phyloP scores from a whole-genome alignment of 1,139 yeast species.

The Diutina rugosa region DNA sequence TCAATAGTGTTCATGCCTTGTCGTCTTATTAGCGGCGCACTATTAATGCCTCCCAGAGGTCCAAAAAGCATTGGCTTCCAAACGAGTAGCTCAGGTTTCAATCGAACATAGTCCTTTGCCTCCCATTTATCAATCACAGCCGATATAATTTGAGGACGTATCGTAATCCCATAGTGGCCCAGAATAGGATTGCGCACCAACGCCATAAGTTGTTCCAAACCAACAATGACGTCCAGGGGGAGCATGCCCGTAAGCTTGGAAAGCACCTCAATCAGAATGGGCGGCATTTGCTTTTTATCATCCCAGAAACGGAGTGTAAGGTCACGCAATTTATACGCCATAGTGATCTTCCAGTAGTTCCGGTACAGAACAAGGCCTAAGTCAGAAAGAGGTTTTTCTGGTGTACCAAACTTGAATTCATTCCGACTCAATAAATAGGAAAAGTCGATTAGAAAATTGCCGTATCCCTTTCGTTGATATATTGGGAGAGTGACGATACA shows the following conservation, averaged over 20 bases:
- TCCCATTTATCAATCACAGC: slow-evolving; percentile 40
- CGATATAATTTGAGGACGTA: slow-evolving; percentile 35
- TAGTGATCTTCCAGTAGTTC: slow-evolving; percentile 69
- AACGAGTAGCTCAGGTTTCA: slow-evolving; percentile 40
- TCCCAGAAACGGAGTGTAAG: background rate
- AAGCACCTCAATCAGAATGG: slow-evolving; percentile 32
- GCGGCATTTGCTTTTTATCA: background rate
- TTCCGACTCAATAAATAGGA: slow-evolving; percentile 66
- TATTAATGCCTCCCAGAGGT: slow-evolving; percentile 68
- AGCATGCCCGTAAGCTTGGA: slow-evolving; percentile 74
- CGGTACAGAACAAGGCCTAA: slow-evolving; percentile 77
- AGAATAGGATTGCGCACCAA: slow-evolving; percentile 33
- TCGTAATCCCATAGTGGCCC: slow-evolving; percentile 37
- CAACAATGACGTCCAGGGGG: slow-evolving; percentile 76
- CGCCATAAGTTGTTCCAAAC: slow-evolving; percentile 64
- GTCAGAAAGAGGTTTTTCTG: slow-evolving; percentile 88
- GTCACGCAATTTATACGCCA: slow-evolving; percentile 26
- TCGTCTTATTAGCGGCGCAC: slow-evolving; percentile 29
- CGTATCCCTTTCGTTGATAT: slow-evolving; percentile 82
- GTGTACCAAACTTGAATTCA: slow-evolving; percentile 79
- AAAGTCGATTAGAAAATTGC: slow-evolving; percentile 77
- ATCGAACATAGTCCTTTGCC: slow-evolving; percentile 35
- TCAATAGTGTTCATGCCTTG: slow-evolving; percentile 36
- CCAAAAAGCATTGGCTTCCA: slow-evolving; percentile 84
- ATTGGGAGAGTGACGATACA: slow-evolving; percentile 86